Conservation (phyloP, 176 grass and related monocot genomes). For the Zea mays region DNA sequence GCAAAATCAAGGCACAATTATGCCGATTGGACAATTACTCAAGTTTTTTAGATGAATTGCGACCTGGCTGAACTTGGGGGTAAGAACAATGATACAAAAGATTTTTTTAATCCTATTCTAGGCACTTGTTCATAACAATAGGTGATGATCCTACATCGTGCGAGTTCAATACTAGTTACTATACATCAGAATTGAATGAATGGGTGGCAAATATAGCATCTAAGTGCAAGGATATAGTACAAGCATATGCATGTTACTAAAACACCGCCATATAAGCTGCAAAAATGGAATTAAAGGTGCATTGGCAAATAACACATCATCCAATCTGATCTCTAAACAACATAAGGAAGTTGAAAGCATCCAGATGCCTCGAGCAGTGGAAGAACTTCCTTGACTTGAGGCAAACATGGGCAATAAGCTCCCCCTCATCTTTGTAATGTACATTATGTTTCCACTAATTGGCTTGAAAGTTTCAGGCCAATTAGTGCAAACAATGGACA, state of each 20-base stretch:
- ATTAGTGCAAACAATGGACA: too few species aligned
- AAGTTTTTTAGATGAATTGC: not conserved
- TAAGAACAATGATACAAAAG: not conserved
- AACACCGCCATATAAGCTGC: not conserved
- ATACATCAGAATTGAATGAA: constrained; percentile 17
- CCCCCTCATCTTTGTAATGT: not conserved
- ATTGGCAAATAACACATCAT: not conserved
- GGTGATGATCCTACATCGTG: not conserved
- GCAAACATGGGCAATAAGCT: not conserved
- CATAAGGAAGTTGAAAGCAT: constrained; percentile 12
- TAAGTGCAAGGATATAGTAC: not conserved
- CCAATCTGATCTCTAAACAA: not conserved
- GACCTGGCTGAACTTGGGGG: not conserved
- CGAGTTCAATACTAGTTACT: not conserved
- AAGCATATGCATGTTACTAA: not conserved
- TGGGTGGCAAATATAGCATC: not conserved
- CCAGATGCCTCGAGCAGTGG: not conserved
- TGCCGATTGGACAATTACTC: not conserved
- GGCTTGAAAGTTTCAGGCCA: too few species aligned
- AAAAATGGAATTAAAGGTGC: not conserved
- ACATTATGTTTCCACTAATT: not conserved
- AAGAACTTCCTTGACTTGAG: not conserved
- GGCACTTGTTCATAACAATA: not conserved
- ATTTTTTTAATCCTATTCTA: not conserved
- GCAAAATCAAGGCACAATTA: not conserved